phyloP scores from a whole-genome alignment of 2,329 filamentous ascomycete genomes.

The Colletotrichum sp. region DNA sequence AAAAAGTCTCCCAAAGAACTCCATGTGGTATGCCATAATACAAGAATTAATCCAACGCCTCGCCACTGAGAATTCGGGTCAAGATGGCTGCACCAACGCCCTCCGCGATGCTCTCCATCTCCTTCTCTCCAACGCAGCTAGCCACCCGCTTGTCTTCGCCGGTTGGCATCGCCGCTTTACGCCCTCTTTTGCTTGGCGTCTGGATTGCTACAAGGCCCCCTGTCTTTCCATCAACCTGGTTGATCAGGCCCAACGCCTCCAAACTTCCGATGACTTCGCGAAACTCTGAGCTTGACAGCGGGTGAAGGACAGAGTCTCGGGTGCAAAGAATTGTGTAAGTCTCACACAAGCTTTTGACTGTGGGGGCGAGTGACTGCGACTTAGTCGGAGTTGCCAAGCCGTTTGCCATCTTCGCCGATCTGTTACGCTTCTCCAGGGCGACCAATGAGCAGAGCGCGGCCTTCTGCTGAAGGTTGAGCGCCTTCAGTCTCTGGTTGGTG shows the following conservation, averaged over 20 bases:
- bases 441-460: conserved; percentile 89
- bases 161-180: conserved; percentile 57
- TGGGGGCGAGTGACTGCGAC: conserved; percentile 68
- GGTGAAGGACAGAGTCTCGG: conserved; percentile 85
- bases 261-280: conserved; percentile 89
- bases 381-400: conserved; percentile 64
- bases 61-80: conserved; percentile 65
- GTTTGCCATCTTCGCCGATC: conserved; percentile 50
- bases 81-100: conserved; percentile 66
- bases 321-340: conserved; percentile 85
- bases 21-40: conserved; percentile 13
- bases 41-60: conserved; percentile 56
- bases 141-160: conserved; percentile 79
- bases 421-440: conserved; percentile 80
- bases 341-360: conserved; percentile 82
- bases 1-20: neutral
- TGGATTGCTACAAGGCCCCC: conserved; percentile 68
- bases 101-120: conserved; percentile 74
- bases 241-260: conserved; percentile 85
- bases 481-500: conserved; percentile 80
- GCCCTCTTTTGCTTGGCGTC: conserved; percentile 74
- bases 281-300: conserved; percentile 90
- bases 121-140: conserved; percentile 80
- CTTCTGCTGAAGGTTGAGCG: conserved; percentile 94
- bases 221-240: conserved; percentile 70